phyloP scores from a whole-genome alignment of 2,329 filamentous ascomycete species.

The Fusarium tanahbumbuense region DNA sequence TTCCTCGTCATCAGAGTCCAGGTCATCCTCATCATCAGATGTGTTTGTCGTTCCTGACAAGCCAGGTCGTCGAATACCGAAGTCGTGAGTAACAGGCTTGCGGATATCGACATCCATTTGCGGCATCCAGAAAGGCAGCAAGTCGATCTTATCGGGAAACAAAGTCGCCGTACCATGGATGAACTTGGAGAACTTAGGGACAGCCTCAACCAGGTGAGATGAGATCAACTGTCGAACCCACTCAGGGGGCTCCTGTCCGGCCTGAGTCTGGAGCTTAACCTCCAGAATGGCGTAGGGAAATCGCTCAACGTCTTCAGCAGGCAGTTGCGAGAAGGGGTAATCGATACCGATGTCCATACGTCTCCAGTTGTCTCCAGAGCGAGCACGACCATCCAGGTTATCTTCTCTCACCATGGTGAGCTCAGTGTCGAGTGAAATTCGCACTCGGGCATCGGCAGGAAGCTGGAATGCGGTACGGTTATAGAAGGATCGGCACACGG shows the following conservation, averaged over 20 bases:
- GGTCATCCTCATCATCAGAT: conserved; percentile 79
- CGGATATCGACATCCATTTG: conserved; percentile 99
- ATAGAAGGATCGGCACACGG: conserved; percentile 96
- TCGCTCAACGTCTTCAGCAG: conserved; percentile 83
- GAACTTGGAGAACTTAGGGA: conserved; percentile 99
- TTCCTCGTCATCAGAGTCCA: conserved; percentile 75
- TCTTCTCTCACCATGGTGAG: conserved; percentile 95
- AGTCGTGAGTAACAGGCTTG: conserved; percentile 87
- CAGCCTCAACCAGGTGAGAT: conserved; percentile 96
- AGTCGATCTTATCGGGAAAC: conserved; percentile 86
- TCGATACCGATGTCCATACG: conserved; percentile 98
- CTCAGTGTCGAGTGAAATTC: conserved; percentile 96
- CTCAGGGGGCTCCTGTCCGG: conserved; percentile 92
- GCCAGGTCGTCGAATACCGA: conserved; percentile 86
- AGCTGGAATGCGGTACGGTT: conserved; percentile 98
- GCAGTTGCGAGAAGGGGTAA: conserved; percentile 90
- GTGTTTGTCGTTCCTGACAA: conserved; percentile 82
- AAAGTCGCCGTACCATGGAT: conserved; percentile 93
- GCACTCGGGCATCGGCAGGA: conserved; percentile 93
- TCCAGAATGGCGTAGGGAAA: conserved; percentile 98
- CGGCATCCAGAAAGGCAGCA: conserved; percentile 96
- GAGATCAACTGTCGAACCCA: conserved; percentile 95
- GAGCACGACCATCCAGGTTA: conserved; percentile 82
- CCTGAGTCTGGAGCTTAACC: conserved; percentile 96
- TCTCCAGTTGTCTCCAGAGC: conserved; percentile 91